Base-by-base conservation (phyloP, 164 flowering plant species). In the Warburgia ugandensis region DNA sequence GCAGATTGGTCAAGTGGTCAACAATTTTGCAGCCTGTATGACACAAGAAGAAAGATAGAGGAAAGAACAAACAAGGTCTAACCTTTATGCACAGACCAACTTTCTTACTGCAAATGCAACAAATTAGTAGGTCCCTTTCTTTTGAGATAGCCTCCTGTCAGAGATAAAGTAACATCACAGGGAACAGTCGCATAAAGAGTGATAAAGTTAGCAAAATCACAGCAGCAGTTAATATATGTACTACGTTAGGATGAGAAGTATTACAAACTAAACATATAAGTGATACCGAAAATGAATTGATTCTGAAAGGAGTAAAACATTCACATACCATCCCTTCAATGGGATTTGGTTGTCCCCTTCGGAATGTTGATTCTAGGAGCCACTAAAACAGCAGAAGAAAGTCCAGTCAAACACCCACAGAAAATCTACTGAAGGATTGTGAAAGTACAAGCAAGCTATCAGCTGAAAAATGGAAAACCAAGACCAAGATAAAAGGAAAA, bases 81-180 rank as follows among this genome's bases (percentile, higher is more conserved):
- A 91, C 99, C 91, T 94, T 88, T 28, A 86, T 63, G 66, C 95
- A 84, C 26, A 78, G 81, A 61, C 97, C 99, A 56, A 65, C 60
- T 48, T 66, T 84, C 32, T 63, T 71, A 30, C 45, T 74, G 55
- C 97, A 94, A 41, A 94, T 63, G 60, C 66, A 67, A 61, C 97
- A 94, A 19, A n/a, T n/a, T n/a, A n/a, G n/a, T n/a, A 36, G 6
- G 29, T 82, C 87, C 56, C 37, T 60, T 27, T 76, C 94, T 67
- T 61, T 82, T 12, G 42, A 33, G 50, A 79, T 29, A n/a, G 68
- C 49, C 29, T 79, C 95, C 99, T 94, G 78, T 16, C 10, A 32
- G 22, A n/a, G 17, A 31, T 6, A 51, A n/a, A 27, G n/a, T n/a
- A n/a, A n/a, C n/a, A n/a, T n/a, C n/a, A n/a, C n/a, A n/a, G n/a